Conservation (phyloP, 139 green algal species). For the Chlorella ohadii region DNA sequence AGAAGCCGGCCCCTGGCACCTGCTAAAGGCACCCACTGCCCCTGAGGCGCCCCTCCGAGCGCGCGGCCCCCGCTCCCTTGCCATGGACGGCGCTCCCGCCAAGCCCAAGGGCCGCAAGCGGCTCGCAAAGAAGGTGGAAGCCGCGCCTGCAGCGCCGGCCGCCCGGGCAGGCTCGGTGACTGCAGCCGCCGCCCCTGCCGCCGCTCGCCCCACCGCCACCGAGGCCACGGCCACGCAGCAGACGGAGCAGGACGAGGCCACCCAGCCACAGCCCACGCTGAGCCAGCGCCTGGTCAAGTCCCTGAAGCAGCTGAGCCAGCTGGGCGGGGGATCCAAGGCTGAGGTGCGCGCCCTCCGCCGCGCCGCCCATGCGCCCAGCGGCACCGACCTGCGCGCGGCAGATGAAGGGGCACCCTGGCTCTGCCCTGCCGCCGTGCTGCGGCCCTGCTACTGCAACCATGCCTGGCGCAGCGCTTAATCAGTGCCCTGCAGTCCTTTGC, state of each 20-base stretch:
- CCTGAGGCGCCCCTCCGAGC: too few species aligned
- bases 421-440: too few species aligned
- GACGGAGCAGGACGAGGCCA: neutral
- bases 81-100: too few species aligned
- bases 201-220: neutral
- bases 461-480: neutral
- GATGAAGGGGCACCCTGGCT: too few species aligned
- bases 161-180: neutral
- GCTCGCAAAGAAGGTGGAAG: neutral
- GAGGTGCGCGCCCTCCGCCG: neutral
- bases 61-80: too few species aligned
- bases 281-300: conserved; percentile 16
- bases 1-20: too few species aligned
- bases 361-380: too few species aligned
- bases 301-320: conserved; percentile 27
- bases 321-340: neutral
- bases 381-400: too few species aligned
- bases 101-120: neutral
- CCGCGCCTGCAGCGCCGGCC: neutral
- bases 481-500: too few species aligned
- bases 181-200: neutral
- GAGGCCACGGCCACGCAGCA: neutral
- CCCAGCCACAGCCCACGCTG: conserved; percentile 3
- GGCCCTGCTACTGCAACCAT: too few species aligned
- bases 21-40: too few species aligned